Conservation (phyloP, 495 filamentous ascomycete genomes). For the Xylaria scruposa region DNA sequence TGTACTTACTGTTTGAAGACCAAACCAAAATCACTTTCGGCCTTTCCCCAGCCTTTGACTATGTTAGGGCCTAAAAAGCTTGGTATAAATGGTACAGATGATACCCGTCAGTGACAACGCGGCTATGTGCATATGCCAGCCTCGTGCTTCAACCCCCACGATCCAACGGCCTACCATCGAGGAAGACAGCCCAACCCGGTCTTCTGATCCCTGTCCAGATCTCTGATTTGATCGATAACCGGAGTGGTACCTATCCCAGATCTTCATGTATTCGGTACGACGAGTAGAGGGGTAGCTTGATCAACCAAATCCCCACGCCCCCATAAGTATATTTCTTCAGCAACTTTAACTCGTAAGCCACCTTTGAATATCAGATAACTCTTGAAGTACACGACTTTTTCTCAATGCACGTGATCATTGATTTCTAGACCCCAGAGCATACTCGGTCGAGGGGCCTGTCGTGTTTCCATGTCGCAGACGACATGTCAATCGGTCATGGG, state of each 20-base stretch:
- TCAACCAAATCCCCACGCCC: neutral
- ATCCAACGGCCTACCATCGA: slow-evolving; percentile 27
- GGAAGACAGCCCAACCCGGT: slow-evolving; percentile 24
- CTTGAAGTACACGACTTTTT: neutral
- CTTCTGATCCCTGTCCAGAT: slow-evolving; percentile 23
- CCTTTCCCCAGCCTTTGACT: neutral
- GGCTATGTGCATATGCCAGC: slow-evolving; percentile 28
- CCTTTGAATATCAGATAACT: neutral
- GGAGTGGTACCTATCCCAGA: slow-evolving; percentile 28
- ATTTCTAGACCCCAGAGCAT: neutral
- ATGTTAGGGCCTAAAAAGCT: neutral
- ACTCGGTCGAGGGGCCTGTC: slow-evolving; percentile 5
- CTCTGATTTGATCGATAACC: slow-evolving; percentile 28
- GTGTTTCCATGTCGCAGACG: slow-evolving; percentile 6
- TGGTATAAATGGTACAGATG: neutral
- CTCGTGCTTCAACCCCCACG: slow-evolving; percentile 25
- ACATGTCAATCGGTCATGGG: slow-evolving; percentile 23
- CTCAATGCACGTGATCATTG: neutral
- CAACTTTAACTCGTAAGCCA: neutral
- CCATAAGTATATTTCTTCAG: neutral
- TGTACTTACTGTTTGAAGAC: neutral
- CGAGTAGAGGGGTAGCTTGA: slow-evolving; percentile 17
- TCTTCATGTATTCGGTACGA: slow-evolving; percentile 19
- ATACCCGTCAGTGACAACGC: slow-evolving; percentile 5
- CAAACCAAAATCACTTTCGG: neutral